These are phyloP conservation scores for Eremothecium coryli DNA, from an alignment of 1,139 yeast species.

Conservation along the genomic window DNA sequence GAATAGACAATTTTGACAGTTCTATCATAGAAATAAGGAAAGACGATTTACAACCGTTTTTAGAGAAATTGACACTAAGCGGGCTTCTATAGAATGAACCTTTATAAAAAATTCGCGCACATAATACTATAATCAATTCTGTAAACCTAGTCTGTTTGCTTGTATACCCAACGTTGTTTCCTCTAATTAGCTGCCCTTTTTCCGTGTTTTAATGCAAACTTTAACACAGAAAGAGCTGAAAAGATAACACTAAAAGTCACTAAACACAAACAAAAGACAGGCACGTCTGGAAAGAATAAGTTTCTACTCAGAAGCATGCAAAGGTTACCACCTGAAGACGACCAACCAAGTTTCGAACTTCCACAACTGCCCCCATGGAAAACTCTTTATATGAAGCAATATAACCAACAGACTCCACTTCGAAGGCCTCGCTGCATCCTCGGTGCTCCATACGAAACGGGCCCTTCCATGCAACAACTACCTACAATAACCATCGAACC, in stretches of 20 bases:
- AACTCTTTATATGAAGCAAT: slow-evolving; percentile 15
- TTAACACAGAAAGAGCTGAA: too few relatives aligned
- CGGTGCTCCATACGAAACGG: slow-evolving; percentile 2
- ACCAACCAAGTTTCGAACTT: slow-evolving; percentile 16
- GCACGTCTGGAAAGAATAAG: too few relatives aligned
- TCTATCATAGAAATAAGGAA: slow-evolving; percentile 82
- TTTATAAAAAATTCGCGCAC: too few relatives aligned
- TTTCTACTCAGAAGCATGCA: too few relatives aligned
- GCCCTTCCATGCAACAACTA: slow-evolving; percentile 1
- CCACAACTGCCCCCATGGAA: slow-evolving; percentile 27
- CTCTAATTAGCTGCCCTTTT: too few relatives aligned
- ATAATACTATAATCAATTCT: too few relatives aligned
- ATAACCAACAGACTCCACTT: slow-evolving; percentile 5
- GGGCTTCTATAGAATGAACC: slow-evolving; percentile 33
- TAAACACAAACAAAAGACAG: too few relatives aligned
- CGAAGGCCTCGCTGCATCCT: slow-evolving; percentile 5
- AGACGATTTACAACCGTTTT: slow-evolving; percentile 79
- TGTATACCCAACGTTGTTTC: too few relatives aligned
- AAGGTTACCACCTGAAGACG: slow-evolving; percentile 4
- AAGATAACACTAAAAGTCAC: too few relatives aligned
- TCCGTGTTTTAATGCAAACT: too few relatives aligned
- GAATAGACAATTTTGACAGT: slow-evolving; percentile 90
- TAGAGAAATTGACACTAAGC: slow-evolving; percentile 62
- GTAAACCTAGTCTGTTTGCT: too few relatives aligned
- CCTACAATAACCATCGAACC: slow-evolving; percentile 5